Percentiles rank a stretch among this genome's conserved stretches.
These are phyloP conservation scores for Omphalea diandra DNA, from an alignment of 441 rosid species.

Conservation along the genomic window DNA sequence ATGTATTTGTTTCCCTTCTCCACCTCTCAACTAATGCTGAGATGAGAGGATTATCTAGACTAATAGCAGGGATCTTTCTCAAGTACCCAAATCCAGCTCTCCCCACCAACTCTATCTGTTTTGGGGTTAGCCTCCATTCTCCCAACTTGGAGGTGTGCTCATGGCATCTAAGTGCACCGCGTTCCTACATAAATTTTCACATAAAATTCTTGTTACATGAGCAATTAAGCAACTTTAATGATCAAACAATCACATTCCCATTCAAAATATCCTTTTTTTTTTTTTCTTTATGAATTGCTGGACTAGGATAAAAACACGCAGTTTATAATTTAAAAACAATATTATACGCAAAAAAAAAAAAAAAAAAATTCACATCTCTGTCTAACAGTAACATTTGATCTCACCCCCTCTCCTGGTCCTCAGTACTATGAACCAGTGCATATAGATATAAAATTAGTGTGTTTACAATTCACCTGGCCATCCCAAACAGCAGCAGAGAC, in stretches of 20 bases:
- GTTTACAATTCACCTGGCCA: slow-evolving; percentile 73
- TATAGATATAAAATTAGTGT: neutral
- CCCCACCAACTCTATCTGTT: slow-evolving; percentile 80
- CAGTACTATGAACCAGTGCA: neutral
- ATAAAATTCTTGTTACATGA: neutral
- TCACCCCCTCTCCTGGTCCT: too few species aligned
- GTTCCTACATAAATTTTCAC: slow-evolving; percentile 49
- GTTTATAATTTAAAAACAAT: neutral
- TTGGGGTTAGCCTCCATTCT: slow-evolving; percentile 80
- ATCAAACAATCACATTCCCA: neutral
- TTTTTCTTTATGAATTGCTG: too few species aligned
- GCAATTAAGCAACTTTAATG: neutral
- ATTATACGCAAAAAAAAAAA: neutral
- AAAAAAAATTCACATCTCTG: neutral
- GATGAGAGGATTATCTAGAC: slow-evolving; percentile 94
- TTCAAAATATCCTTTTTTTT: neutral
- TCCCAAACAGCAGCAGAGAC: slow-evolving; percentile 98
- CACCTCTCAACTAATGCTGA: slow-evolving; percentile 94
- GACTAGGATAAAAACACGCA: too few species aligned
- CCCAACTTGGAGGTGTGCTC: slow-evolving; percentile 96
- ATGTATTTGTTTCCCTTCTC: slow-evolving; percentile 97
- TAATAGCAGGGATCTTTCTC: slow-evolving; percentile 89
- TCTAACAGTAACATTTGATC: neutral
- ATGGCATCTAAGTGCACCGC: slow-evolving; percentile 97
- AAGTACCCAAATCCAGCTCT: slow-evolving; percentile 88